A percentile compares a stretch with the other conserved stretches of the same genome.
phyloP scores from a whole-genome alignment of 2,329 filamentous ascomycete genomes.

The Arthrobotrys entomopaga region DNA sequence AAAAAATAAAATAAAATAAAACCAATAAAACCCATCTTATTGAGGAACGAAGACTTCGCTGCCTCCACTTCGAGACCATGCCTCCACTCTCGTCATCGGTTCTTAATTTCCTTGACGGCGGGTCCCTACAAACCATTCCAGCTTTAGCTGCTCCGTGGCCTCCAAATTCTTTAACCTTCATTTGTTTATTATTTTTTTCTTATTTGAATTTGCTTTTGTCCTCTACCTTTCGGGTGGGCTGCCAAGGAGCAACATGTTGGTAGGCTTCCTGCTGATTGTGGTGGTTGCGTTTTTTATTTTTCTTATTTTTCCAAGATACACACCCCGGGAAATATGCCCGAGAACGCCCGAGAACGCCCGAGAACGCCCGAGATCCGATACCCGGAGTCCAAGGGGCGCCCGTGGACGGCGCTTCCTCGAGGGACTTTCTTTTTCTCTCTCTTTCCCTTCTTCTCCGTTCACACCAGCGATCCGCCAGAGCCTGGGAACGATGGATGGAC shows the following conservation, averaged over 20 bases:
- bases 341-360: conserved; percentile 3
- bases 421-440: conserved; percentile 28
- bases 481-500: not conserved
- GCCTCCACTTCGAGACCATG: conserved; percentile 40
- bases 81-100: conserved; percentile 49
- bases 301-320: not conserved
- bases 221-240: conserved; percentile 25
- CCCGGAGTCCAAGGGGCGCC: conserved; percentile 3
- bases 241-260: conserved; percentile 33
- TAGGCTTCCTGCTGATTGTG: conserved; percentile 16
- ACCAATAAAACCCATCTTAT: too few relatives aligned
- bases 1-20: conserved; percentile 17
- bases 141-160: conserved; percentile 47
- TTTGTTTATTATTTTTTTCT: conserved; percentile 25
- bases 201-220: not conserved
- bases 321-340: not conserved
- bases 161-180: conserved; percentile 18
- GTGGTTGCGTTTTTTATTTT: conserved; percentile 21
- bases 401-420: conserved; percentile 9
- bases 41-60: not conserved
- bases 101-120: conserved; percentile 48
- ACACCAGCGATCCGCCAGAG: conserved; percentile 15
- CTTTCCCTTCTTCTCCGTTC: conserved; percentile 20
- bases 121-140: conserved; percentile 35
- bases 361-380: not conserved